Evolutionary conservation across 345 rosid species (phyloP).

Genomic region (Pistacia vera): DNA sequence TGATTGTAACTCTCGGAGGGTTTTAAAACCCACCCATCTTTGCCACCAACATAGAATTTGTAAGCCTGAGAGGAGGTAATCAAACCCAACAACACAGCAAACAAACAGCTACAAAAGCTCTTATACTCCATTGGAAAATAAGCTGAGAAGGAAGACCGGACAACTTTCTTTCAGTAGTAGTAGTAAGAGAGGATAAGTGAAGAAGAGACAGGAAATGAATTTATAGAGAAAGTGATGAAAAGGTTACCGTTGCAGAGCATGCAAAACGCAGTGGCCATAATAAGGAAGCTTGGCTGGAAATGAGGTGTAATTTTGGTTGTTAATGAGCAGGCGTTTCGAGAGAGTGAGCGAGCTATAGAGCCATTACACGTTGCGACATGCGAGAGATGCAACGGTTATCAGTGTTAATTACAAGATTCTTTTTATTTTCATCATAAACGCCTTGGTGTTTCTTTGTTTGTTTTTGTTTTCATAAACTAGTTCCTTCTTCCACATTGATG

Average conservation of each 20-base stretch:
- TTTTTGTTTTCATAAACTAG: too few species aligned
- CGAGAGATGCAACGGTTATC: slow-evolving; percentile 48
- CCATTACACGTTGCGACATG: slow-evolving; percentile 57
- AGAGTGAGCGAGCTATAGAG: background rate
- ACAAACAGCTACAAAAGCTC: slow-evolving; percentile 14
- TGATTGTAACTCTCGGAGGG: slow-evolving; percentile 72
- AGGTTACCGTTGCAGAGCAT: slow-evolving; percentile 36
- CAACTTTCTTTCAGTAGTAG: background rate
- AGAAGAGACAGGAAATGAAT: background rate
- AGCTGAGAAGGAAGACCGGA: slow-evolving; percentile 8
- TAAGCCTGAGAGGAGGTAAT: slow-evolving; percentile 37
- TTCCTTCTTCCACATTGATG: too few species aligned
- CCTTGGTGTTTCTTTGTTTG: too few species aligned
- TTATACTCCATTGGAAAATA: slow-evolving; percentile 32
- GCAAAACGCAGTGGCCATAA: background rate
- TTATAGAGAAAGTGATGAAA: slow-evolving; percentile 30
- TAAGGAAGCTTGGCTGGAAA: slow-evolving; percentile 29
- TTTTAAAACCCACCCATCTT: slow-evolving; percentile 70
- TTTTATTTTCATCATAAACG: too few species aligned
- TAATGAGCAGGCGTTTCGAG: slow-evolving; percentile 39
- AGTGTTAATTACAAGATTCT: too few species aligned
- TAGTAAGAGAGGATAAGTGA: background rate
- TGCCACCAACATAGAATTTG: slow-evolving; percentile 71
- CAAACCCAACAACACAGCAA: slow-evolving; percentile 19
- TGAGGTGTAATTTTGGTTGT: slow-evolving; percentile 2